Evolutionary conservation across 768 basidiomycete species (phyloP), one percentile per base, ranked within the genome.

Genomic region (Lactarius evosmus): DNA sequence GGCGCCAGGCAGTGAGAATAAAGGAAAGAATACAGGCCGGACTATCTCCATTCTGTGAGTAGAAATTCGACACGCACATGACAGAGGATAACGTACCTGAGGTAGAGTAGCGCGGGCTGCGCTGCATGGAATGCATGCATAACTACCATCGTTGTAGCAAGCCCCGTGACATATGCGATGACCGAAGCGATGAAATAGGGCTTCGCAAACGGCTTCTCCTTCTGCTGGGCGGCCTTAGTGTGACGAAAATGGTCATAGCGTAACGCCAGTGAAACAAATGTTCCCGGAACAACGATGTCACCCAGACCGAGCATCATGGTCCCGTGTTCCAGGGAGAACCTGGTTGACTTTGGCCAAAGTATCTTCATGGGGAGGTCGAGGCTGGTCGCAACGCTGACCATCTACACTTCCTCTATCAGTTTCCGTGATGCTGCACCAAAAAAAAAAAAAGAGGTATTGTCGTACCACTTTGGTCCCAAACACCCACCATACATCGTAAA

Each of bases 401-500:
- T 98, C 91, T 93, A 69, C 11, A 53, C 12, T 63, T n/a, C 17
- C 33, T 34, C 44, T 25, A 51, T 49, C 33, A 36, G 36, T 51
- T 16, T n/a, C 30, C 6, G 63, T 22, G 22, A 38, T 7, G 32
- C 17, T 27, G 22, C 9, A 12, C 8, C 16, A 19, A 32, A 19
- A 50, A 49, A 32, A 19, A 50, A 49, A 56, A 22, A 55, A 66
- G 16, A 7, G 17, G n/a, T 11, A n/a, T 38, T 2, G 78, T 12
- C 89, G 72, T 73, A 91, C 91, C 75, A 93, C 91, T 70, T 86
- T 83, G 0, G 89, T 90, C 22, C 90, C 91, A 73, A 95, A 95
- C 2, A 95, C 93, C 92, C 92, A 97, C 83, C 88, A 96, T 44
- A 97, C 84, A 72, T 98, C 96, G 72, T 98, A 98, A 46, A 97